Evolutionary conservation across 768 basidiomycete species (phyloP), one percentile per base, ranked within the genome.

Genomic region (Albatrellus ellisii): DNA sequence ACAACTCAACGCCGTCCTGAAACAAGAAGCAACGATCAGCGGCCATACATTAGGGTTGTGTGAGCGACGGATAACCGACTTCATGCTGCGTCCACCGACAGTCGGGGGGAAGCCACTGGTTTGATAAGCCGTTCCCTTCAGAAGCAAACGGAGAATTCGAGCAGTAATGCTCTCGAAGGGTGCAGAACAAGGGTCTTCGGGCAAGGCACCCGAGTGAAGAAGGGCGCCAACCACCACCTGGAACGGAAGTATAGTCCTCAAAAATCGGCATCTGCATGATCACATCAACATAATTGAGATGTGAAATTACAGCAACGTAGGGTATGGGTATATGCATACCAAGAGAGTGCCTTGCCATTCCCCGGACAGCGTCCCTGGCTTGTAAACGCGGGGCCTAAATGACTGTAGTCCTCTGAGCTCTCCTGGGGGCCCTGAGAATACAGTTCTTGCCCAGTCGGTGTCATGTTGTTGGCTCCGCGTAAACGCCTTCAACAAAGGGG

Each of bases 81-180:
- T 48, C 40, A 26, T 9, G 44, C 27, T 14, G 35, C 1, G 24
- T 33, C 49, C 46, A 48, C 3, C n/a, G 14, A 15, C 4, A 21
- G 35, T 22, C 15, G 4, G 32, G 36, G 1, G 43, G 36, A 7
- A 44, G 11, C 11, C 39, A 14, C 12, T 42, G 36, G 11, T 43
- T 18, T 22, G 25, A 35, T 12, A 29, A 41, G 6, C 39, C 35
- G 9, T 42, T 34, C 4, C 28, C 29, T 4, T 25, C 17, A 24
- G 32, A 25, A 14, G 49, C 49, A 15, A 25, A 15, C 5, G 36
- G 27, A 7, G 20, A 11, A 8, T 36, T 26, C 25, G 37, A 43
- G 18, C 41, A 35, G 21, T 45, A 40, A 28, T 50, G 47, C 25
- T 50, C 49, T 36, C 49, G 38, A 15, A 50, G 38, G 2, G n/a